Percentiles rank a stretch among this genome's conserved stretches.
These are phyloP conservation scores for Arabidopsis hybrid DNA, from an alignment of 441 rosid genomes.

Conservation along the genomic window DNA sequence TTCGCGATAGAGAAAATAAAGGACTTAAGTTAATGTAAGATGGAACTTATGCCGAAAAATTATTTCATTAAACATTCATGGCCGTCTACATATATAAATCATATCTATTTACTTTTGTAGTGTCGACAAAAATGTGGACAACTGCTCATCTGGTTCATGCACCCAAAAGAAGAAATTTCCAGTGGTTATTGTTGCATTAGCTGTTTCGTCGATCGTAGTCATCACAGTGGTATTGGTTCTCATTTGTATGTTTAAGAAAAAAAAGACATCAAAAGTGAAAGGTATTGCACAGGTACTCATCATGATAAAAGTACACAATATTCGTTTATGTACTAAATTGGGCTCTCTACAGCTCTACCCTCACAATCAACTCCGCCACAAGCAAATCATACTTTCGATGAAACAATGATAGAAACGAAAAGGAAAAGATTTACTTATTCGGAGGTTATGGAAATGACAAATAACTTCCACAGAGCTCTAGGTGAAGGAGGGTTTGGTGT, in stretches of 20 bases:
- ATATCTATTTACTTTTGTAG: background rate
- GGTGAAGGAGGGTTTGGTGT: constrained; percentile 56
- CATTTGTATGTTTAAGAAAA: constrained; percentile 4
- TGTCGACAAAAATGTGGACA: constrained; percentile 14
- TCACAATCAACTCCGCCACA: background rate
- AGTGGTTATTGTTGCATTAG: constrained; percentile 9
- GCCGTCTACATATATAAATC: no score
- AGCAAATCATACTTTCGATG: background rate
- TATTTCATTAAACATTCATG: no score
- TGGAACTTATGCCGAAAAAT: no score
- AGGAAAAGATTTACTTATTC: constrained; percentile 33
- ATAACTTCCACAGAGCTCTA: constrained; percentile 34
- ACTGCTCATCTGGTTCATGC: constrained; percentile 15
- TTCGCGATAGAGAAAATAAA: no score
- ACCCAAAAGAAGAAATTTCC: background rate
- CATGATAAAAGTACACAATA: no score
- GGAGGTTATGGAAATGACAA: constrained; percentile 43
- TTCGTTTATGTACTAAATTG: background rate
- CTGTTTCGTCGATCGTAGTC: background rate
- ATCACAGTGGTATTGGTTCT: constrained; percentile 2
- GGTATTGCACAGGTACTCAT: no score
- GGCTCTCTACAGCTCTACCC: background rate
- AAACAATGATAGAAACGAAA: constrained; percentile 22
- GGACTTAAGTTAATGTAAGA: no score
- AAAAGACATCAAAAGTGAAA: background rate